Conservation (phyloP, 2,329 filamentous ascomycete genomes). For the Arthroderma sp. region DNA sequence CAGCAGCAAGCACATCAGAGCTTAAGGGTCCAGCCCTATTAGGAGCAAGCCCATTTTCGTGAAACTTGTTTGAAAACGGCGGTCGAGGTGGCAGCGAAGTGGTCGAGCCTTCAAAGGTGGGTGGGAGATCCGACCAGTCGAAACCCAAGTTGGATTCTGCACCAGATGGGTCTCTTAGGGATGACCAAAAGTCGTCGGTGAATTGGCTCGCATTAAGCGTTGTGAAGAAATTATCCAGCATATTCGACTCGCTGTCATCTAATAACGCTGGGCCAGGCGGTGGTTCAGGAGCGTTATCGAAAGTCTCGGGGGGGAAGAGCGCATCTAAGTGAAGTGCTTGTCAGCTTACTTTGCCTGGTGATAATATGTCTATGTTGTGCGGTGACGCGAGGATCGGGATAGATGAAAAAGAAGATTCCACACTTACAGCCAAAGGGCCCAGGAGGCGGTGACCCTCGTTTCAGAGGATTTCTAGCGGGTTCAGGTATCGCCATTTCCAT, state of each 20-base stretch:
- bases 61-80: neutral
- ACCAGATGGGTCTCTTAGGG: conserved; percentile 10
- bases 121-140: conserved; percentile 43
- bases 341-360: too few species aligned
- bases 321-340: too few species aligned
- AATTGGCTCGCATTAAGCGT: conserved; percentile 29
- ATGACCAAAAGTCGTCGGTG: conserved; percentile 26
- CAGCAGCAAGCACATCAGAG: conserved; percentile 46
- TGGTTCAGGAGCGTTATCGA: conserved; percentile 45
- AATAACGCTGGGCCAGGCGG: conserved; percentile 53
- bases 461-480: conserved; percentile 31
- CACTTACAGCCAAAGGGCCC: conserved; percentile 53
- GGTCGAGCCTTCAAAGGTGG: conserved; percentile 51
- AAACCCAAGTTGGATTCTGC: conserved; percentile 11
- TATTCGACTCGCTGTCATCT: conserved; percentile 43
- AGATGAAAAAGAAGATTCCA: too few species aligned
- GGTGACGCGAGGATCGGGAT: too few species aligned
- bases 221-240: conserved; percentile 39
- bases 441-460: conserved; percentile 37
- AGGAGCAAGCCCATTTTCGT: conserved; percentile 8
- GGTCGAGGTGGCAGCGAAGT: conserved; percentile 42
- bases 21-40: conserved; percentile 16
- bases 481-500: conserved; percentile 24
- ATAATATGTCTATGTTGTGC: too few species aligned
- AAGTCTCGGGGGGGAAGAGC: conserved; percentile 17